These are phyloP conservation scores for Phytophthora sp. DNA, from an alignment of 352 stramenopile genomes.

Conservation along the genomic window DNA sequence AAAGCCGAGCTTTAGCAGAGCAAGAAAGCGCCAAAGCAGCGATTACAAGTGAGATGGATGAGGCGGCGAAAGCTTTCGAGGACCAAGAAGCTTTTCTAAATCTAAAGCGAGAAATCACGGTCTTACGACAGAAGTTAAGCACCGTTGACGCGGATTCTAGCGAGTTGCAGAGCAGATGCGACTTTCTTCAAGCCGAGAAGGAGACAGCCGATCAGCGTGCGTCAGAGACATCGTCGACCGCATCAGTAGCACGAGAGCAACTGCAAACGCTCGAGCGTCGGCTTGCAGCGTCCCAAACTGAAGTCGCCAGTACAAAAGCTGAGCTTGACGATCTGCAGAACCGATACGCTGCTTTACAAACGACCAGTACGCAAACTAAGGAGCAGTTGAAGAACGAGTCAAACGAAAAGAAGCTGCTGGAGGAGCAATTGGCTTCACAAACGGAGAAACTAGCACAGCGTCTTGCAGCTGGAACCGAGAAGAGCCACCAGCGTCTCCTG, in stretches of 20 bases:
- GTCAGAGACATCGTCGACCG: conserved; percentile 4
- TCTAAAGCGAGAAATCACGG: conserved; percentile 23
- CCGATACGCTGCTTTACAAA: conserved; percentile 29
- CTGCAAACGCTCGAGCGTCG: conserved; percentile 24
- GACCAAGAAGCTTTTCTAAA: conserved; percentile 24
- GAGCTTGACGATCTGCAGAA: conserved; percentile 42
- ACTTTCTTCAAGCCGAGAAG: conserved; percentile 24
- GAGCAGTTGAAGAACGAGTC: conserved; percentile 51
- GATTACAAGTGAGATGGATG: conserved; percentile 3
- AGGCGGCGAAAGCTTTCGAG: conserved; percentile 17
- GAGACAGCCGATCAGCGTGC: conserved; percentile 4
- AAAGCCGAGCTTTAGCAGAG: conserved; percentile 1
- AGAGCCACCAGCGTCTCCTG: conserved; percentile 21
- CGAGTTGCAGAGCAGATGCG: conserved; percentile 16
- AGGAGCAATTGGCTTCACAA: conserved; percentile 36
- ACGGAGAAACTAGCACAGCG: conserved; percentile 11
- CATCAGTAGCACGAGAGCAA: conserved; percentile 14
- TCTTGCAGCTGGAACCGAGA: conserved; percentile 2
- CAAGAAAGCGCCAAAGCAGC: conserved; percentile 5
- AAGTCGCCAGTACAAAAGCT: conserved; percentile 28
- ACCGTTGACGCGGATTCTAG: conserved; percentile 22
- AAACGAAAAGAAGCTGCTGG: conserved; percentile 48
- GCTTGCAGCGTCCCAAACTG: conserved; percentile 18
- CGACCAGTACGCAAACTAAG: conserved; percentile 46
- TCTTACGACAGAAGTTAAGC: conserved; percentile 15